Conservation (phyloP, 1,139 yeast species). For the Nakaseomyces delphensis region DNA sequence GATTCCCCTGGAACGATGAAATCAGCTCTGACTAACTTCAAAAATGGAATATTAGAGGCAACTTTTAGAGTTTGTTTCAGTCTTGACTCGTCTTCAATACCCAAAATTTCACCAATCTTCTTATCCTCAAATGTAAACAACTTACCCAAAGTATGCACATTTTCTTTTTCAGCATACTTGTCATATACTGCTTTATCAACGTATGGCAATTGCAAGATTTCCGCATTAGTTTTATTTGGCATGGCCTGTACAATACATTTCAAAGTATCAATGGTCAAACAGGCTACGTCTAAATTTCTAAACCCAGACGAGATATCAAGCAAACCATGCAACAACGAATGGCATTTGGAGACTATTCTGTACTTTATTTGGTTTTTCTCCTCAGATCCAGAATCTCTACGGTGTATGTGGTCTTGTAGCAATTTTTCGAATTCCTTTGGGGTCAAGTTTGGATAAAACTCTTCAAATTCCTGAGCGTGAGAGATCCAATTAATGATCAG, state of each 20-base stretch:
- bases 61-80: constrained; percentile 45
- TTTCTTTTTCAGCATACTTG: constrained; percentile 34
- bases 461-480: constrained; percentile 52
- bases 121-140: constrained; percentile 49
- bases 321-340: constrained; percentile 60
- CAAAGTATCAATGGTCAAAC: constrained; percentile 56
- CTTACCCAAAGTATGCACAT: constrained; percentile 56
- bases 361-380: constrained; percentile 41
- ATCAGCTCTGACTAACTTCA: constrained; percentile 61
- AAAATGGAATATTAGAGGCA: constrained; percentile 59
- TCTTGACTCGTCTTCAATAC: constrained; percentile 42
- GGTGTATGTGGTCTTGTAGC: constrained; percentile 49
- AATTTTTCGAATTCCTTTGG: constrained; percentile 43
- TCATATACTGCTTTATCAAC: constrained; percentile 38
- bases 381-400: constrained; percentile 35
- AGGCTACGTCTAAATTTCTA: constrained; percentile 59
- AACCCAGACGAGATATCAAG: constrained; percentile 76
- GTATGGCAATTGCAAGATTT: constrained; percentile 73
- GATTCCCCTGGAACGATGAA: constrained; percentile 87
- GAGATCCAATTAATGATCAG: constrained; percentile 54
- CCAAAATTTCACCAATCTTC: constrained; percentile 49
- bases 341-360: constrained; percentile 53
- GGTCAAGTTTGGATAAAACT: constrained; percentile 38
- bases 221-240: constrained; percentile 48
- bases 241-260: constrained; percentile 76